Conservation (phyloP, 495 filamentous ascomycete genomes). For the Penicillium steckii region DNA sequence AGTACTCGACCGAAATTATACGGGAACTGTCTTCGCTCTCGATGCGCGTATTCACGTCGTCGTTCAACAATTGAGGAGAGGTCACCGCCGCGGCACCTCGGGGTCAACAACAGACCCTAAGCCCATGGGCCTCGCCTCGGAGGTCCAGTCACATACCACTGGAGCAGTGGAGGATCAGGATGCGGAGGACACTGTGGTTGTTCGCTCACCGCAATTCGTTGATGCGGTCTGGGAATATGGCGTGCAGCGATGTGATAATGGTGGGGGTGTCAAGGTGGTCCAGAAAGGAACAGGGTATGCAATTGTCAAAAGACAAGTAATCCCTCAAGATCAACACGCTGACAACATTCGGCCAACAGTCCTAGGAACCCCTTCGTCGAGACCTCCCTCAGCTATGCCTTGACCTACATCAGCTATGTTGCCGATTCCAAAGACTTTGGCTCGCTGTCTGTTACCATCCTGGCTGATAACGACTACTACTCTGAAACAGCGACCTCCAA, state of each 20-base stretch:
- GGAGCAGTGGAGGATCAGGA: constrained; percentile 23
- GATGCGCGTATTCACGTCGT: constrained; percentile 89
- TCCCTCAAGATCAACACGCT: not conserved
- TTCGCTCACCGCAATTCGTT: constrained; percentile 86
- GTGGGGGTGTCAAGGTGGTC: constrained; percentile 73
- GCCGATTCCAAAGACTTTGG: constrained; percentile 56
- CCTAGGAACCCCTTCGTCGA: constrained; percentile 82
- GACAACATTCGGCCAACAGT: constrained; percentile 18
- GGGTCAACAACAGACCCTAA: constrained; percentile 20
- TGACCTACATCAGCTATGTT: constrained; percentile 71
- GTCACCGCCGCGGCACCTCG: constrained; percentile 28
- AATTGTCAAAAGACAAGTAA: not conserved
- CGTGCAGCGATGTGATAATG: constrained; percentile 61
- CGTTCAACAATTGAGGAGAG: constrained; percentile 54
- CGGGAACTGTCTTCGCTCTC: constrained; percentile 89
- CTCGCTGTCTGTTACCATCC: constrained; percentile 75
- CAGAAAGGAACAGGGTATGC: constrained; percentile 69
- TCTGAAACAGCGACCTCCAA: constrained; percentile 60
- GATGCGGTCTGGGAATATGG: constrained; percentile 85
- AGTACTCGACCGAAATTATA: constrained; percentile 84
- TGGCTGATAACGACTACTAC: constrained; percentile 96
- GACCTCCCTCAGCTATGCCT: constrained; percentile 80
- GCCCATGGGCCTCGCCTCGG: constrained; percentile 2
- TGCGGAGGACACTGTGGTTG: constrained; percentile 60
- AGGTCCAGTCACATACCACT: constrained; percentile 1